Evolutionary conservation across 805 yeast species (phyloP), one percentile per base, ranked within the genome.

Genomic region (Wickerhamiella sergipiensis): DNA sequence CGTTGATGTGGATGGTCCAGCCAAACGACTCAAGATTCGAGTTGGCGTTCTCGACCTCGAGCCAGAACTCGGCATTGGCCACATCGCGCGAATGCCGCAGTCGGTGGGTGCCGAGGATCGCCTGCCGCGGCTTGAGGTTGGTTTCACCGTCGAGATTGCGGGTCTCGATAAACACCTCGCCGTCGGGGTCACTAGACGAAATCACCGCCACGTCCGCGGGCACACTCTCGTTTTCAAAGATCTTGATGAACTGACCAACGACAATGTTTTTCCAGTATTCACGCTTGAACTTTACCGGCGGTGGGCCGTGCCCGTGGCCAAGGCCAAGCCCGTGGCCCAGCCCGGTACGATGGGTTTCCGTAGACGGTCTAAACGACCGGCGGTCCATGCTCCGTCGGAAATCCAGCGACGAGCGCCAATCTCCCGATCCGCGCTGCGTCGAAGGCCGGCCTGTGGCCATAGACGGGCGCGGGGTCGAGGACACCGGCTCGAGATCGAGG

Each of bases 101-200:
- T 1, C 71, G 67, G 8, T 71, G 67, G 13, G 86, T 83, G 56
- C 79, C 71, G 15, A 70, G 69, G 33, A 85, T 61, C 6, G 83
- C 70, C 29, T 69, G 70, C 53, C 80, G 76, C 22, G 71, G 69
- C 62, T 84, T 85, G 63, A 84, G 71, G 61, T 81, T 84, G 3
- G 90, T 81, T 64, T 84, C 94, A 55, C 87, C 87, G 59, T 81
- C 87, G 51, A 81, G 67, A 58, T 80, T 81, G 57, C 80, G 78
- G 1, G 87, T 81, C 58, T 81, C 94, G 31, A 83, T 78, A 59
- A 70, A 79, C 63, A 82, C 80, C 50, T 80, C 79, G 51, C 79
- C 80, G 55, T 85, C 92, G 6, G 74, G 73, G 59, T 80, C 86
- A 38, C 85, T 79, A 0, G 89, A 78, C 10, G 87, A 73, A 22